Base-by-base conservation (phyloP, 202 grass and related monocot genomes). In the Panicum virgatum region DNA sequence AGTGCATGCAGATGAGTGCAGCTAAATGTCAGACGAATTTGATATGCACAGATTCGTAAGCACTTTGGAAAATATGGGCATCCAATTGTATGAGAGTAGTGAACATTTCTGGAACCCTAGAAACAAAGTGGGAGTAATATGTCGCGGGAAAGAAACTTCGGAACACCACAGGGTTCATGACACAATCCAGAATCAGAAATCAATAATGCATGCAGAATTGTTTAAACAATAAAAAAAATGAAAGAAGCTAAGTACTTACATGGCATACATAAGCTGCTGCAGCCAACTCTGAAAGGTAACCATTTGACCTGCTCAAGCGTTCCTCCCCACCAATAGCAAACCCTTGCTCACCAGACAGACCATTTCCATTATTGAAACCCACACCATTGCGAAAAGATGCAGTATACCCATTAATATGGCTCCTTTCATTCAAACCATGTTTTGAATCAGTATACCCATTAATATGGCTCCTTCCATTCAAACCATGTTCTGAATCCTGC, bases 301-400 rank as follows among this genome's bases (percentile, higher is more conserved):
- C 95, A 74, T 97, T 97, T 78, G 91, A 94, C 59, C 92, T 91
- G 80, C 95, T 93, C 50, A 94, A 72, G 9, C 90, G 77, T 81
- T 96, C 93, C 63, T 90, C 88, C 9, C 93, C 93, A 68, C 93
- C 93, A 66, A 96, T 94, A 84, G 95, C 95, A 84, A 97, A 97
- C 62, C 95, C 95, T 86, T 94, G 92, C 83, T 90, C 85, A 73
- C 89, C 85, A 83, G 83, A 87, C 20, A 97, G 83, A 77, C 94
- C 94, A 85, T 97, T 97, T 67, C 95, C 95, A 75, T 94, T 93
- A 66, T 94, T 91, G 74, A 97, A 97, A 71, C 95, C 95, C 7
- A 97, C 86, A 65, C 95, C 92, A 89, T 97, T 97, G 73, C 86
- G 89, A 78, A 97, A 97, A 85, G 80, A 90, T 72, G 88, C 90